Conservation (phyloP, 2,329 filamentous ascomycete species). For the Capronia coronata region DNA sequence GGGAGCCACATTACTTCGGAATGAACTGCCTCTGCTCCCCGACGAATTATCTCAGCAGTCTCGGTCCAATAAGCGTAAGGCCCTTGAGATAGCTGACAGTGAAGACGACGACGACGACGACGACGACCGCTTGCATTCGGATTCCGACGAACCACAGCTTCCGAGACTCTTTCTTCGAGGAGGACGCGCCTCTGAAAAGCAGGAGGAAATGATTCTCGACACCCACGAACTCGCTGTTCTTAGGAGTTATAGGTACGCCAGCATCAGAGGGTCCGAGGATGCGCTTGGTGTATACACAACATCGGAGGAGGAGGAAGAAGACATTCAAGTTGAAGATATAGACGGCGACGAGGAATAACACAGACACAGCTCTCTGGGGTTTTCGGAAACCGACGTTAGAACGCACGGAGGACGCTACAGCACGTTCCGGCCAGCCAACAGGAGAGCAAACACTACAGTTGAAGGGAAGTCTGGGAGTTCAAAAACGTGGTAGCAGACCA, state of each 20-base stretch:
- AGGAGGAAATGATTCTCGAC: slow-evolving; percentile 23
- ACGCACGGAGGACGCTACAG: too few relatives aligned
- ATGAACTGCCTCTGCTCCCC: slow-evolving; percentile 13
- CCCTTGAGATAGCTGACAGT: slow-evolving; percentile 40
- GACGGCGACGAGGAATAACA: not conserved
- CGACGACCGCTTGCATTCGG: slow-evolving; percentile 24
- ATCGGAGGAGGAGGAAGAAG: slow-evolving; percentile 13
- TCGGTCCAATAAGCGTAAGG: slow-evolving; percentile 37
- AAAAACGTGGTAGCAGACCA: too few relatives aligned
- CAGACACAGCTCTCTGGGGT: not conserved
- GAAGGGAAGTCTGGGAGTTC: too few relatives aligned
- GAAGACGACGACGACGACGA: slow-evolving; percentile 38
- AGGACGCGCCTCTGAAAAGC: not conserved
- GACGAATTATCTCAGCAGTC: slow-evolving; percentile 18
- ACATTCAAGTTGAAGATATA: not conserved
- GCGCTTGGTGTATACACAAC: slow-evolving; percentile 8
- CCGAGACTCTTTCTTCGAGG: slow-evolving; percentile 3
- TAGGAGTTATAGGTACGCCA: slow-evolving; percentile 13
- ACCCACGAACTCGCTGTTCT: slow-evolving; percentile 15
- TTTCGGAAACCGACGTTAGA: too few relatives aligned
- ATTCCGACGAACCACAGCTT: slow-evolving; percentile 9
- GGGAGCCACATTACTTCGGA: slow-evolving; percentile 7
- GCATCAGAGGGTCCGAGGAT: slow-evolving; percentile 22
- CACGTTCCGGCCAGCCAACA: too few relatives aligned
- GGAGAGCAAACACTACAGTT: too few relatives aligned